phyloP scores from a whole-genome alignment of 2,329 filamentous ascomycete genomes.

The Penicillium concentricum region DNA sequence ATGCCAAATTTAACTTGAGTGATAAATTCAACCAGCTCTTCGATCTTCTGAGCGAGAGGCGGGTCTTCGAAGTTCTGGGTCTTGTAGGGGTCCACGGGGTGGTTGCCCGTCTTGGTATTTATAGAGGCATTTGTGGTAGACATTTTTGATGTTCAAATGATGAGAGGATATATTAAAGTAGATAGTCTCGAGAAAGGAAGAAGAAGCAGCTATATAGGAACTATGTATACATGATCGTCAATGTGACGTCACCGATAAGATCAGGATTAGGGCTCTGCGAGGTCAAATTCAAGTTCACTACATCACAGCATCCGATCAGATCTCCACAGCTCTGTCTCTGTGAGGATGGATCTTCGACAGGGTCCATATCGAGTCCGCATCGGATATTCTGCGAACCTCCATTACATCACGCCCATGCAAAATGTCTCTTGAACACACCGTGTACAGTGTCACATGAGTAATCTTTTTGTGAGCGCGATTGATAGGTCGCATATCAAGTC shows the following conservation, averaged over 20 bases:
- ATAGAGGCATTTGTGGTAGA: conserved; percentile 34
- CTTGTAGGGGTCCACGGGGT: conserved; percentile 75
- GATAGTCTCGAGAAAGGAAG: background rate
- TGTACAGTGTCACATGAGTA: background rate
- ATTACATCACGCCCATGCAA: background rate
- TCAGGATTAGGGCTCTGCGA: conserved; percentile 11
- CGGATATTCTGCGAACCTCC: background rate
- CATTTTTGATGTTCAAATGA: conserved; percentile 15
- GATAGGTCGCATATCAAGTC: background rate
- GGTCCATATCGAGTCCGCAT: background rate
- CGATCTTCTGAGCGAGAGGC: conserved; percentile 70
- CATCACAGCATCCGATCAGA: background rate
- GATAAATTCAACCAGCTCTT: conserved; percentile 70
- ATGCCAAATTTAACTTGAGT: conserved; percentile 77
- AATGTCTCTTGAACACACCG: background rate
- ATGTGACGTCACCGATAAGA: conserved; percentile 27
- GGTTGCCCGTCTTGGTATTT: conserved; percentile 61
- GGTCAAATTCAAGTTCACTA: background rate
- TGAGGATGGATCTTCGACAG: background rate
- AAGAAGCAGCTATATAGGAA: conserved; percentile 9
- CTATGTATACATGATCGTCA: conserved; percentile 16
- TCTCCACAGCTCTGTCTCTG: background rate
- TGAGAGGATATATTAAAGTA: background rate
- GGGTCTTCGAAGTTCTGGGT: conserved; percentile 72
- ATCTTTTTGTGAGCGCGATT: background rate